A percentile compares a stretch with the other conserved stretches of the same genome.
Conservation (phyloP, 257 asterid species). For the Catharanthus roseus region DNA sequence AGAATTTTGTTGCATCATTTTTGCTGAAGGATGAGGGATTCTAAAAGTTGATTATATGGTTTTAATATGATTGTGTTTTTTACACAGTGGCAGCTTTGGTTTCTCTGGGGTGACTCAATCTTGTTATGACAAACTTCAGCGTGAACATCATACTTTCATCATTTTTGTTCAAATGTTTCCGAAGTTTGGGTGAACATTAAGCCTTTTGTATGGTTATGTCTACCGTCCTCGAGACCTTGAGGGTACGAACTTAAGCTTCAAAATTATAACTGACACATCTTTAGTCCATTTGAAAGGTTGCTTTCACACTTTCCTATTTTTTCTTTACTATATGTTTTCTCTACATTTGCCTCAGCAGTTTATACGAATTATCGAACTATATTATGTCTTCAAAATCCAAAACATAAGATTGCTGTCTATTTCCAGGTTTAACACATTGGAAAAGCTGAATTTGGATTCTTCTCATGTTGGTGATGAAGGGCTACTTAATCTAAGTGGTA, state of each 20-base stretch:
- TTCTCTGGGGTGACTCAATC: conserved; percentile 52
- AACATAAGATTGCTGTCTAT: background rate
- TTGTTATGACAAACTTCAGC: conserved; percentile 67
- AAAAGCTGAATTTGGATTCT: conserved; percentile 49
- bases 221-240: conserved; percentile 54
- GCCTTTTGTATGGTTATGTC: background rate
- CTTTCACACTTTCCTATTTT: background rate
- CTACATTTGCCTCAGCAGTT: too few relatives aligned
- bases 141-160: conserved; percentile 31
- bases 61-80: background rate
- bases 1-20: background rate
- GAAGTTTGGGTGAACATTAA: background rate
- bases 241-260: conserved; percentile 76
- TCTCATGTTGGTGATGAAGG: conserved; percentile 49
- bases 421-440: conserved; percentile 47
- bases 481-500: conserved; percentile 49
- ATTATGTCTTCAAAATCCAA: background rate
- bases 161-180: background rate
- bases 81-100: conserved; percentile 34
- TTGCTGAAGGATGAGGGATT: background rate
- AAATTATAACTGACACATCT: conserved; percentile 55
- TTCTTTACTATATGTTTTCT: background rate
- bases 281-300: conserved; percentile 74
- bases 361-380: background rate
- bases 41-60: background rate